Conservation (phyloP, 495 filamentous ascomycete species). For the Gamarada debralockiae region DNA sequence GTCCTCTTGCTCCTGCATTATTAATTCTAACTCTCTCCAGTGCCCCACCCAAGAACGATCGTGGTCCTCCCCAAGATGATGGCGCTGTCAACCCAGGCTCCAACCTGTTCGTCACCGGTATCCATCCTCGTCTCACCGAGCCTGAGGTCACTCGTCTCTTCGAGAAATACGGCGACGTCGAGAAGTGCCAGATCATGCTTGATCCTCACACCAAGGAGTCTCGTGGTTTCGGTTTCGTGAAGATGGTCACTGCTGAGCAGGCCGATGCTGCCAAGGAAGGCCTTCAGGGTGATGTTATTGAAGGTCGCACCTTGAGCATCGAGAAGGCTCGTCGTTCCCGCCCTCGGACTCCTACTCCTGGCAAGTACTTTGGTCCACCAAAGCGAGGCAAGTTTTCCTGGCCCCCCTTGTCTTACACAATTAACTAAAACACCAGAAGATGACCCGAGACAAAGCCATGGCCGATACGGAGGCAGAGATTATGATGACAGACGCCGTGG, state of each 20-base stretch:
- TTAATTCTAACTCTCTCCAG: constrained; percentile 24
- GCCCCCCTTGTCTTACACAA: constrained; percentile 18
- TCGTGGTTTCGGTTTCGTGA: constrained; percentile 98
- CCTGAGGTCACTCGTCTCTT: constrained; percentile 91
- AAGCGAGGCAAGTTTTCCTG: constrained; percentile 75
- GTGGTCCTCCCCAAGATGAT: constrained; percentile 63
- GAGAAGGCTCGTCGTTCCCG: constrained; percentile 96
- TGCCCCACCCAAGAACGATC: constrained; percentile 45
- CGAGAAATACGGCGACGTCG: constrained; percentile 96
- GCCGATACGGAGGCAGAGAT: constrained; percentile 43
- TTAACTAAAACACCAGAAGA: constrained; percentile 41
- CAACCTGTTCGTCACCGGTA: constrained; percentile 98
- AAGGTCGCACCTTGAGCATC: constrained; percentile 94
- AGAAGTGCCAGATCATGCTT: constrained; percentile 99
- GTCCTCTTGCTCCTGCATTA: constrained; percentile 1
- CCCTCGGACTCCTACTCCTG: constrained; percentile 93
- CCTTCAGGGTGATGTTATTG: constrained; percentile 90
- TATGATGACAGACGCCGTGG: constrained; percentile 46
- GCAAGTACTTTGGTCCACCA: constrained; percentile 98
- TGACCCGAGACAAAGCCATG: constrained; percentile 51
- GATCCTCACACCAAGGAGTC: constrained; percentile 98
- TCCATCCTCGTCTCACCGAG: constrained; percentile 89
- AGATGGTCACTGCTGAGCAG: constrained; percentile 91
- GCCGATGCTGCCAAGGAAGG: constrained; percentile 96
- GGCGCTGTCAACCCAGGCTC: constrained; percentile 86